phyloP scores from a whole-genome alignment of 78 protist species.

The Tieghemostelium lacteum region DNA sequence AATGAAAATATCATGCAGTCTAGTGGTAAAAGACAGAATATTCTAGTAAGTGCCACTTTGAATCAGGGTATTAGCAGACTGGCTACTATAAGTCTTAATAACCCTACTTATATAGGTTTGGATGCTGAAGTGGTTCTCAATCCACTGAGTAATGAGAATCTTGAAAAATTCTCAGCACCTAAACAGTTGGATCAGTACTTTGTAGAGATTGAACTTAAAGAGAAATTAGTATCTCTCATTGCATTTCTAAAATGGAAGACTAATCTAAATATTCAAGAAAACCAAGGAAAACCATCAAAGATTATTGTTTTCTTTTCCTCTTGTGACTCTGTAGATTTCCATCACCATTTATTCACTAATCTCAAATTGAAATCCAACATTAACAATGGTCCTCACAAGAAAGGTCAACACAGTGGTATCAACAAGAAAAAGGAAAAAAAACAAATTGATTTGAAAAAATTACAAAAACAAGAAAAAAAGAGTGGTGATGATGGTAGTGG shows the following conservation, averaged over 20 bases:
- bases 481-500: background rate
- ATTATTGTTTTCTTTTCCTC: constrained; percentile 89
- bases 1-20: constrained; percentile 29
- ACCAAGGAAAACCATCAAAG: constrained; percentile 15
- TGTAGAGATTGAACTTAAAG: constrained; percentile 75
- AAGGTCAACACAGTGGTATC: too few relatives aligned
- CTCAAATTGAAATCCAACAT: constrained; percentile 88
- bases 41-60: constrained; percentile 90
- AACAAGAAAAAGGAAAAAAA: constrained; percentile 33
- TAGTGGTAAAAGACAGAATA: constrained; percentile 40
- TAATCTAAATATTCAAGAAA: background rate
- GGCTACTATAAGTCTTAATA: constrained; percentile 70
- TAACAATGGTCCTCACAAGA: too few relatives aligned
- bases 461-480: background rate
- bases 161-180: constrained; percentile 25
- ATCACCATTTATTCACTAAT: constrained; percentile 93
- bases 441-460: too few relatives aligned
- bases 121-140: constrained; percentile 9
- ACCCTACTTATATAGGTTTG: constrained; percentile 58
- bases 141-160: background rate
- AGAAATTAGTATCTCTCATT: constrained; percentile 46
- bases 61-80: constrained; percentile 88
- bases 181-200: constrained; percentile 68
- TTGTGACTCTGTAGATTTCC: constrained; percentile 91
- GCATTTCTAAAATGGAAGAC: constrained; percentile 73